Evolutionary conservation across 2,329 filamentous ascomycete genomes (phyloP), one percentile per base, ranked within the genome.

Genomic region (Bipolaris bicolor): DNA sequence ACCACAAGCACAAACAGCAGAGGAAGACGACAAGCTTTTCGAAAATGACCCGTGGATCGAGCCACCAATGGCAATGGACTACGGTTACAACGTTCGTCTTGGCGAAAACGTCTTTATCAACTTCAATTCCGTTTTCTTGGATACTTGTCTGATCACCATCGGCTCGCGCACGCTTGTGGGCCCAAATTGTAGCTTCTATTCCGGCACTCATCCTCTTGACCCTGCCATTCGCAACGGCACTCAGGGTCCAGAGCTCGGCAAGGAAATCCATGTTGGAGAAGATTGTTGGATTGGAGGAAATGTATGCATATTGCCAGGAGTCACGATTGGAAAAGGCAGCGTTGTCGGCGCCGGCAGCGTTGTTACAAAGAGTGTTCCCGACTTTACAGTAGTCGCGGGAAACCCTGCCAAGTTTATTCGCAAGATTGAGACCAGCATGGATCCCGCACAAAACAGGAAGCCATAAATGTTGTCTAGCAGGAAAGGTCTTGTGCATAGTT

Each of bases 281-380:
- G 92, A 96, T 41, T 76, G 73, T 55, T 77, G 81, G 81, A 79
- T 84, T 51, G 81, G 80, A 10, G 81, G 81, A 1, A 79, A 80
- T 56, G 80, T 76, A 1, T 71, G 77, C 15, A 84, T 97, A 20
- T 79, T 93, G 39, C 87, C 90, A 0, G 92, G 92, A 0, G 86
- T 96, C 26, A 92, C 84, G 0, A 89, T 97, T 62, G 92, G 92
- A 0, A 82, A 83, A 58, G 91, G 92, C 0, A 82, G 80, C 7
- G 90, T 88, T 0, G 83, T 96, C 57, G 92, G 91, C 2, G 92
- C 92, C 3, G 91, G 90, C 0, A 92, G 89, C 72, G 90, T 96
- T 3, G 92, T 96, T 22, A 96, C 91, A 2, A 96, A 90, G 79
- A 82, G 87, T 71, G 84, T 91, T 16, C 83, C 86, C 6, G 82